phyloP scores from a whole-genome alignment of 1,139 yeast genomes.

The Suhomyces guaymorum region DNA sequence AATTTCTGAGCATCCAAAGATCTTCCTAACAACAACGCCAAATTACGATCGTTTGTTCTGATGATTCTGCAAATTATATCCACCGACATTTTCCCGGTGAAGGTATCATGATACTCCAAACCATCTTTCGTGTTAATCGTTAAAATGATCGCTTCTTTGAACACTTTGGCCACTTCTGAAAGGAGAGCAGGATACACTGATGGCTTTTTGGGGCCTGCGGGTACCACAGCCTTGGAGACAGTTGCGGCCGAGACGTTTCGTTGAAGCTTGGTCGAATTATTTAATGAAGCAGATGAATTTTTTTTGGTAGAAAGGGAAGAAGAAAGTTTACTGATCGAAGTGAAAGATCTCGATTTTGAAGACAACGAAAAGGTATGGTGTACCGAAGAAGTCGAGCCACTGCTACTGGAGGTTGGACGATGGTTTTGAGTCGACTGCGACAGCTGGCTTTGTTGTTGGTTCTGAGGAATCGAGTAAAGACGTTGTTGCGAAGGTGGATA shows the following conservation, averaged over 20 bases:
- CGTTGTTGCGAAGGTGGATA: constrained; percentile 14
- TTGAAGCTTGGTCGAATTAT: constrained; percentile 24
- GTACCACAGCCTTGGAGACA: constrained; percentile 41
- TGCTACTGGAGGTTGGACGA: constrained; percentile 21
- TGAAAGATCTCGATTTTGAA: constrained; percentile 46
- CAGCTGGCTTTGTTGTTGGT: constrained; percentile 11
- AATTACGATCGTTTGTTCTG: constrained; percentile 85
- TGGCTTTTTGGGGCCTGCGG: constrained; percentile 52
- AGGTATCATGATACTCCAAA: constrained; percentile 90
- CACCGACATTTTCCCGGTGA: constrained; percentile 93
- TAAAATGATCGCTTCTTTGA: constrained; percentile 67
- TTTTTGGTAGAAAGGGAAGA: constrained; percentile 44
- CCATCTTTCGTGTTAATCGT: constrained; percentile 91
- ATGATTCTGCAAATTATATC: constrained; percentile 83
- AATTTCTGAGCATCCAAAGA: constrained; percentile 92
- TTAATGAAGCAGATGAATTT: constrained; percentile 38
- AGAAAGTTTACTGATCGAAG: constrained; percentile 45
- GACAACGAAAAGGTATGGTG: constrained; percentile 43
- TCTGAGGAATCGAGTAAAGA: constrained; percentile 12
- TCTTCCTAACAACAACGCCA: constrained; percentile 86
- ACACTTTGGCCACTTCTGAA: constrained; percentile 79
- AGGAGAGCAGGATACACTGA: constrained; percentile 84
- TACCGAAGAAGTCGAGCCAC: constrained; percentile 25
- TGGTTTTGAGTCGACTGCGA: constrained; percentile 5
- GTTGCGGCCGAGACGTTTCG: constrained; percentile 35